Evolutionary conservation across 73 alveolate genomes (phyloP), one percentile per base, ranked within the genome.

Genomic region (Paramecium sexaurelia): DNA sequence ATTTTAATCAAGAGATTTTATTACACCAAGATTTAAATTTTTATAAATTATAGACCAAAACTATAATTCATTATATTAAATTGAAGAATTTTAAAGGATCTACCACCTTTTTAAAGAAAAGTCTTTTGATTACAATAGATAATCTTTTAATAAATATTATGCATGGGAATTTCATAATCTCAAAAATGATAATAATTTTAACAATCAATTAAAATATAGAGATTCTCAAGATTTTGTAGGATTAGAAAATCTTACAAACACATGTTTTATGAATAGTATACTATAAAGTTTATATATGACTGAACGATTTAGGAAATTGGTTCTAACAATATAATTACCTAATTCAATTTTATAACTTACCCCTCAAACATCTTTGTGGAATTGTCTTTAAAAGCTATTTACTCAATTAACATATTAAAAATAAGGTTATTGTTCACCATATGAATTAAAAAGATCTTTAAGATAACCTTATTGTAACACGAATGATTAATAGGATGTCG

Each of bases 351-450:
- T 51, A 5, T 17, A 51, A 51, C n/a, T 51, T 2, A 61, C 83
- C 5, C 83, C 83, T 61, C n/a, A 61, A 29, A 61, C 83, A 8
- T 61, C 51, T 2, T 7, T 15, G 7, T 61, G 83, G 29, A 78
- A 22, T 41, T 20, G 61, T 78, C 43, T 78, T 2, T 1, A 78
- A 45, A 78, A 78, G 24, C 32, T 78, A 45, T 78, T 78, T 22
- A 43, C 55, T 9, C 19, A 41, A 24, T 43, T 78, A 78, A 78
- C 90, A 78, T 78, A 41, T 78, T 17, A 78, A 33, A 78, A 78
- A 7, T 41, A 78, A n/a, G 90, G 90, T 26, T 78, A 78, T 40
- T 78, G 90, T 78, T 78, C 90, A 8, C 90, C 90, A 17, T 78
- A 78, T 43, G 68, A 78, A 45, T 78, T 78, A 15, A 78, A 78